Conservation (phyloP, 257 asterid genomes). For the Avicennia marina region DNA sequence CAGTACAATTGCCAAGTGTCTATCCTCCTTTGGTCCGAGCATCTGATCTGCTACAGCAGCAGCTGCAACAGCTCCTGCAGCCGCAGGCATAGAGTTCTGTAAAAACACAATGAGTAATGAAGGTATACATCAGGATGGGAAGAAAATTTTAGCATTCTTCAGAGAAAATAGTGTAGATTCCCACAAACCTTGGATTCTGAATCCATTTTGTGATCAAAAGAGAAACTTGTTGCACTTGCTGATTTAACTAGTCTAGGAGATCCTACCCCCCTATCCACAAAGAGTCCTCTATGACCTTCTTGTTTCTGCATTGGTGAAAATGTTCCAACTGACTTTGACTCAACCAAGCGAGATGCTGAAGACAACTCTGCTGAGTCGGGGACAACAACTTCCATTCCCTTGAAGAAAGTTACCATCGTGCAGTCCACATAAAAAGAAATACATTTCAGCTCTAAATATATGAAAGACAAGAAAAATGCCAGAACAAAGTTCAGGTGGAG, state of each 20-base stretch:
- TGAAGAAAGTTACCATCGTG: constrained; percentile 20
- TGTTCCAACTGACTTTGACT: constrained; percentile 68
- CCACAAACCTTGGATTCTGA: constrained; percentile 78
- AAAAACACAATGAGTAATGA: constrained; percentile 19
- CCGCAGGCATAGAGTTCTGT: constrained; percentile 95
- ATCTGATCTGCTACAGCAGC: constrained; percentile 98
- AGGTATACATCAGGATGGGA: neutral
- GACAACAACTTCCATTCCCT: constrained; percentile 65
- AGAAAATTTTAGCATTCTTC: constrained; percentile 16
- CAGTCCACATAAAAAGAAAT: constrained; percentile 20
- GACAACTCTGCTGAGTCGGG: constrained; percentile 49
- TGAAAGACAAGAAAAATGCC: constrained; percentile 6
- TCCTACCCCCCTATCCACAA: constrained; percentile 99
- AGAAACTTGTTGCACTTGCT: constrained; percentile 54
- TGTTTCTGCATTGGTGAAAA: constrained; percentile 64
- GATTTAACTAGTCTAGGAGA: constrained; percentile 86
- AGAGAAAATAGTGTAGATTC: constrained; percentile 1
- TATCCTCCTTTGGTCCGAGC: constrained; percentile 99
- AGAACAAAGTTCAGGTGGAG: neutral
- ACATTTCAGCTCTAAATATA: constrained; percentile 7
- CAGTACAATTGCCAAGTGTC: constrained; percentile 91
- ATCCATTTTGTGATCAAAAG: constrained; percentile 50
- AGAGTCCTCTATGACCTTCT: constrained; percentile 81
- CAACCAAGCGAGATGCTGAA: constrained; percentile 50
- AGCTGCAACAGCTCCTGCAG: constrained; percentile 99